These are phyloP conservation scores for Candida hungchunana DNA, from an alignment of 805 yeast genomes.

Conservation along the genomic window DNA sequence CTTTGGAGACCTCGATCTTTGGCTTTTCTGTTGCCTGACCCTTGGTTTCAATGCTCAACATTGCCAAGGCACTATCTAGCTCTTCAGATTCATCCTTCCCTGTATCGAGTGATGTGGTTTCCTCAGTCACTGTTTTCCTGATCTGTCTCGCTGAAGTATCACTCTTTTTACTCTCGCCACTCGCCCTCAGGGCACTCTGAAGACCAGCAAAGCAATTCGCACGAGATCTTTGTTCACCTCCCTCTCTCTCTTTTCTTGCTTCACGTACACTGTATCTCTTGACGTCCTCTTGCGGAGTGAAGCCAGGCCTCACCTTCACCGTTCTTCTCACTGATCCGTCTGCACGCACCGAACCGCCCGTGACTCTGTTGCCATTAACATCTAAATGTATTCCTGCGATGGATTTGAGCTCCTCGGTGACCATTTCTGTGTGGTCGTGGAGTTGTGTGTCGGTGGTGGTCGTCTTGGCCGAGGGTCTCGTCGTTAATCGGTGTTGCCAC, in stretches of 20 bases:
- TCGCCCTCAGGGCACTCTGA: too few relatives aligned
- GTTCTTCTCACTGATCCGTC: constrained; percentile 25
- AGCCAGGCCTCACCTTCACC: constrained; percentile 24
- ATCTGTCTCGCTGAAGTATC: too few relatives aligned
- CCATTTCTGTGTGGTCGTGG: neutral
- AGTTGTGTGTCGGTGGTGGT: neutral
- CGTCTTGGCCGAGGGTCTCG: neutral
- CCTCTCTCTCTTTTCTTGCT: constrained; percentile 6
- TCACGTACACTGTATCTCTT: constrained; percentile 17
- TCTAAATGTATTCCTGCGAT: constrained; percentile 9
- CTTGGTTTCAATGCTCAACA: too few relatives aligned
- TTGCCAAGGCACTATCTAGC: too few relatives aligned
- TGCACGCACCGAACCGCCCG: constrained; percentile 24
- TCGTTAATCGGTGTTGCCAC: too few relatives aligned
- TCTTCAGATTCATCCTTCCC: too few relatives aligned
- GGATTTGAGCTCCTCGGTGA: neutral
- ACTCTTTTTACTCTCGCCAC: too few relatives aligned
- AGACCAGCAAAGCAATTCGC: too few relatives aligned
- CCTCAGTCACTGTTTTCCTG: too few relatives aligned
- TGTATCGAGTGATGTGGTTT: too few relatives aligned
- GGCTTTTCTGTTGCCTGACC: constrained; percentile 1
- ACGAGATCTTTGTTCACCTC: too few relatives aligned
- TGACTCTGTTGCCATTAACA: constrained; percentile 11
- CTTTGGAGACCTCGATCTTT: too few relatives aligned
- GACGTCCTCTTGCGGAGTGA: constrained; percentile 20